Percentiles rank a stretch among this genome's conserved stretches.
These are phyloP conservation scores for Heracleum sosnowskyi DNA, from an alignment of 129 eudicot genomes.

Conservation along the genomic window DNA sequence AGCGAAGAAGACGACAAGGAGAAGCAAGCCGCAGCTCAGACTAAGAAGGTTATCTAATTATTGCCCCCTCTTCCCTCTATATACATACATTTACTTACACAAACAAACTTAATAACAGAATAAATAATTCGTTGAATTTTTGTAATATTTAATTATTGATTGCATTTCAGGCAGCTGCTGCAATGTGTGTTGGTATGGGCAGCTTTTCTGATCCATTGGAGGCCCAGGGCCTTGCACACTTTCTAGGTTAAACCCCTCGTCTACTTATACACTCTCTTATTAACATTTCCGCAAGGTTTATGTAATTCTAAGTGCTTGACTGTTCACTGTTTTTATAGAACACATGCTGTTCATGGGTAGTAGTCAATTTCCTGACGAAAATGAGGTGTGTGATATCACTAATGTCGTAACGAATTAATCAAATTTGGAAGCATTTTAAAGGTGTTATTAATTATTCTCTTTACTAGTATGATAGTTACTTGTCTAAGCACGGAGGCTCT, in stretches of 20 bases:
- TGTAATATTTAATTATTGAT: slow-evolving; percentile 1
- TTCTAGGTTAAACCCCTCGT: slow-evolving; percentile 44
- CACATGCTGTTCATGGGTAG: slow-evolving; percentile 99
- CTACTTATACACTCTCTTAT: background rate
- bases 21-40: slow-evolving; percentile 41
- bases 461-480: slow-evolving; percentile 93
- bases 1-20: slow-evolving; percentile 18
- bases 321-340: slow-evolving; percentile 46
- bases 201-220: slow-evolving; percentile 86
- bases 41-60: slow-evolving; percentile 34
- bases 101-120: background rate
- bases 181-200: slow-evolving; percentile 95
- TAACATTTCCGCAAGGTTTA: background rate
- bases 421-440: background rate
- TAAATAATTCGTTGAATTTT: background rate
- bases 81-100: too few relatives aligned
- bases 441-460: slow-evolving; percentile 24
- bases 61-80: too few relatives aligned
- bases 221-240: slow-evolving; percentile 98
- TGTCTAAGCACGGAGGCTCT: slow-evolving; percentile 99
- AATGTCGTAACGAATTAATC: background rate
- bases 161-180: slow-evolving; percentile 81
- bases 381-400: slow-evolving; percentile 54
- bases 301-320: background rate
- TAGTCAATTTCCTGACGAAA: slow-evolving; percentile 90